Evolutionary conservation across 495 filamentous ascomycete species (phyloP).

Genomic region (Chaetomium fimeti): DNA sequence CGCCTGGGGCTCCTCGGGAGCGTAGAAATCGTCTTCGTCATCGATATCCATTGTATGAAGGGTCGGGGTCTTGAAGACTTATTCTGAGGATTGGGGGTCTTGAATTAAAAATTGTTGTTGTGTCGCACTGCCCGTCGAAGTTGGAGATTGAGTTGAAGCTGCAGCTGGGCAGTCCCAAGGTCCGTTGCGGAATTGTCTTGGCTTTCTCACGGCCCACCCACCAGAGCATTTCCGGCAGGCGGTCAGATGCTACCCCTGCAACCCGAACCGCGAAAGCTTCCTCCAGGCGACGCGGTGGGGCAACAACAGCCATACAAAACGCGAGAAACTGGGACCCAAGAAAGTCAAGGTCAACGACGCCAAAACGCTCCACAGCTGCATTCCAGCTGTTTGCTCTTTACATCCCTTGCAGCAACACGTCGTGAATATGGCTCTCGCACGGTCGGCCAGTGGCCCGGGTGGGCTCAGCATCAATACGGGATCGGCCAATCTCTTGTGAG

Average conservation of each 20-base stretch:
- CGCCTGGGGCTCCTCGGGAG: conserved; percentile 46
- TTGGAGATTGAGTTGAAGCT: not conserved
- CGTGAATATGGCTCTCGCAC: conserved; percentile 48
- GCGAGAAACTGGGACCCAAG: not conserved
- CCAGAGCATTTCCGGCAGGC: conserved; percentile 28
- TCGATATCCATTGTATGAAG: conserved; percentile 58
- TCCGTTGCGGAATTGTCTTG: not conserved
- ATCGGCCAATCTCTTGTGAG: conserved; percentile 65
- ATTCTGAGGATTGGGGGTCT: no score
- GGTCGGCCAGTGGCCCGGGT: conserved; percentile 64
- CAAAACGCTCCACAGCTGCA: conserved; percentile 18
- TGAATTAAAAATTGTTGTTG: not conserved
- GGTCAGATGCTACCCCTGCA: conserved; percentile 27
- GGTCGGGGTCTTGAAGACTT: not conserved
- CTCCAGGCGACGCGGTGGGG: conserved; percentile 20
- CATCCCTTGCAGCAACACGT: conserved; percentile 19
- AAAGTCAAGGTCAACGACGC: not conserved
- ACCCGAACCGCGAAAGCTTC: conserved; percentile 24
- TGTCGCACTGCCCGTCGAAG: not conserved
- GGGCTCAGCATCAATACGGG: conserved; percentile 78
- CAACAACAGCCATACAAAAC: conserved; percentile 27
- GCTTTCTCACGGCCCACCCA: not conserved
- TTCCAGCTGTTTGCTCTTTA: conserved; percentile 9
- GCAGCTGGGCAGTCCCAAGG: not conserved
- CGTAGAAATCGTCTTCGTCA: conserved; percentile 71